Evolutionary conservation across 768 basidiomycete species (phyloP).

Genomic region (Mycena rebaudengoi): DNA sequence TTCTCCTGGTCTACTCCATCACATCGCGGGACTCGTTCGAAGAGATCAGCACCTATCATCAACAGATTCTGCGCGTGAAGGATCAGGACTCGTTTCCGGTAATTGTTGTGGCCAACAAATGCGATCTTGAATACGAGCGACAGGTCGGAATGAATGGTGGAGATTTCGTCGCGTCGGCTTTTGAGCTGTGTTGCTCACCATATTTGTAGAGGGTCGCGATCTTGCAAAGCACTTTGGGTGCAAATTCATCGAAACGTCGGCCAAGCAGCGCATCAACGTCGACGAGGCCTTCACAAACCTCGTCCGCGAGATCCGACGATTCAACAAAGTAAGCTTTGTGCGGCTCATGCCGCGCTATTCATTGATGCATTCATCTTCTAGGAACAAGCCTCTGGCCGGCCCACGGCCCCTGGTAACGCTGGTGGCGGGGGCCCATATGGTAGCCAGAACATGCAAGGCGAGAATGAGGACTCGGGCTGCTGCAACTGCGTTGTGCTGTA

Average conservation of each 20-base stretch:
- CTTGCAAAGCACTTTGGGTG: conserved; percentile 94
- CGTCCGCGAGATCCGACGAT: conserved; percentile 91
- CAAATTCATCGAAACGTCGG: conserved; percentile 95
- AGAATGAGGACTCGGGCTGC: conserved; percentile 67
- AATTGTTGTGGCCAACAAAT: conserved; percentile 96
- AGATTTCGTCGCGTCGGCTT: conserved; percentile 17
- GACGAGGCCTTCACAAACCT: conserved; percentile 95
- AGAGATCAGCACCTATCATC: conserved; percentile 95
- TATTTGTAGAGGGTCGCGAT: conserved; percentile 98
- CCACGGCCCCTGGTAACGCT: conserved; percentile 57
- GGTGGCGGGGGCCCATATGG: conserved; percentile 34
- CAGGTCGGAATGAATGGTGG: conserved; percentile 94
- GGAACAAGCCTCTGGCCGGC: conserved; percentile 63
- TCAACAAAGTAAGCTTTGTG: conserved; percentile 77
- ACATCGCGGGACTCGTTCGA: conserved; percentile 97
- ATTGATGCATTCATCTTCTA: conserved; percentile 47
- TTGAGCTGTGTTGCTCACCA: no score
- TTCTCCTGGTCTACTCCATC: conserved; percentile 97
- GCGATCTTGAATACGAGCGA: conserved; percentile 93
- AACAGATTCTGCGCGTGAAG: conserved; percentile 96
- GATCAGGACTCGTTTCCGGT: conserved; percentile 96
- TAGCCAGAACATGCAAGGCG: conserved; percentile 49
- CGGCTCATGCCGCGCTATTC: neutral
- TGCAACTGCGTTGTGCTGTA: conserved; percentile 73
- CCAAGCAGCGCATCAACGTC: conserved; percentile 95